Percentiles rank a stretch among this genome's conserved stretches.
phyloP scores from a whole-genome alignment of 2,329 filamentous ascomycete genomes.

The Myriangium duriaei region DNA sequence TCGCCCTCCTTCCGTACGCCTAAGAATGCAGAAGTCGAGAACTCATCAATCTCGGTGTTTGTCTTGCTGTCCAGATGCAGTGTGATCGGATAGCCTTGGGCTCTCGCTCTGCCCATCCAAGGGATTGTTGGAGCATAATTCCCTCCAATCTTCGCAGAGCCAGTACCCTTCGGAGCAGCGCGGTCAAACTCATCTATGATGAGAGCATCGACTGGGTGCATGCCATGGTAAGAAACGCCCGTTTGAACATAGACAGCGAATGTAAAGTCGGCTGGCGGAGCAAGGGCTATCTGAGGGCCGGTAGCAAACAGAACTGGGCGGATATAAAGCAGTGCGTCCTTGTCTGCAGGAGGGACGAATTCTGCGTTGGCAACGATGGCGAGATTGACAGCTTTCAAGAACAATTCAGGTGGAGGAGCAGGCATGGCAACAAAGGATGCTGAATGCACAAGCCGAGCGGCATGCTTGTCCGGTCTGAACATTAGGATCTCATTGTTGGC shows the following conservation, averaged over 20 bases:
- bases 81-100: slow-evolving; percentile 82
- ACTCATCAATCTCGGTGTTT: slow-evolving; percentile 83
- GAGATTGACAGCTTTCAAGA: slow-evolving; percentile 62
- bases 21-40: slow-evolving; percentile 88
- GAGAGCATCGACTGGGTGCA: slow-evolving; percentile 72
- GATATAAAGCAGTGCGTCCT: slow-evolving; percentile 84
- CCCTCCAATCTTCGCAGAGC: slow-evolving; percentile 84
- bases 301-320: slow-evolving; percentile 81
- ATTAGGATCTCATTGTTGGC: slow-evolving; percentile 59
- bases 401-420: slow-evolving; percentile 61
- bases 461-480: slow-evolving; percentile 82
- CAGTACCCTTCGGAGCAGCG: slow-evolving; percentile 79
- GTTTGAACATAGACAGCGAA: slow-evolving; percentile 85
- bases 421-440: slow-evolving; percentile 76
- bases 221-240: slow-evolving; percentile 87
- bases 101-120: slow-evolving; percentile 70
- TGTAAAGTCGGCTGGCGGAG: slow-evolving; percentile 80
- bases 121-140: slow-evolving; percentile 90
- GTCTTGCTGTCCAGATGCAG: slow-evolving; percentile 80
- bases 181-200: slow-evolving; percentile 91
- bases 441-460: slow-evolving; percentile 70
- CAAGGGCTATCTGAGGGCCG: slow-evolving; percentile 73
- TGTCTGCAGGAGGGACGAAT: slow-evolving; percentile 80
- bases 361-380: slow-evolving; percentile 82
- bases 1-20: slow-evolving; percentile 51